Base-by-base conservation (phyloP, 2,329 filamentous ascomycete species). In the Helotiales sp. region DNA sequence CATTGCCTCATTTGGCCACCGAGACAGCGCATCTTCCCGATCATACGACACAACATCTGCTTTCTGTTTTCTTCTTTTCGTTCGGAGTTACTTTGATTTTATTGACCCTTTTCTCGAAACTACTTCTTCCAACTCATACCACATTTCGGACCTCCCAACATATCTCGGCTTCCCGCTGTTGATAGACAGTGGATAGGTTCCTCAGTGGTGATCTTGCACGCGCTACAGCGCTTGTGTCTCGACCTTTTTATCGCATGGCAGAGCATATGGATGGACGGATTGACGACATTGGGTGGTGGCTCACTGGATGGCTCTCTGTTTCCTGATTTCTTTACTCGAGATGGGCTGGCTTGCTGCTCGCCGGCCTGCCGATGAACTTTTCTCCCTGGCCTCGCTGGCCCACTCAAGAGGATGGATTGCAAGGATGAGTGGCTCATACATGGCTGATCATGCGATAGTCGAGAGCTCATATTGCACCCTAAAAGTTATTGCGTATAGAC, bases 391-490 rank as follows among this genome's bases (percentile, higher is more conserved):
- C 17, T 55, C 37, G 32, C 32, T 26, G 32, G 30, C 20, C 17
- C 54, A 40, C 30, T 37, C 54, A 57, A 57, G 54, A 40, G 32
- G 30, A 57, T 57, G 54, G 54, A 57, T 40, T 57, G 30, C 30
- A 34, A 40, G 11, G n/a, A 40, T 57, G 32, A 37, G 30, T 57
- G 30, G 30, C 30, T 57, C 13, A 57, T 57, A 37, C 30, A 22
- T 57, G 54, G 54, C 54, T 37, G 30, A 24, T 57, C n/a, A 52
- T 37, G 30, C 30, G 11, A 37, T 37, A 57, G 30, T 37, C 30
- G 54, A 57, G 54, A 57, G 20, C 54, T 57, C 54, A 57, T 34
- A 20, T 37, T 57, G 30, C 54, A 20, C 30, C 17, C 11, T 6
- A 57, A 57, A 57, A 57, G 54, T 57, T 57, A 37, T 57, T 40